phyloP scores from a whole-genome alignment of 2,329 filamentous ascomycete genomes.

The Clarireedia hainanense region DNA sequence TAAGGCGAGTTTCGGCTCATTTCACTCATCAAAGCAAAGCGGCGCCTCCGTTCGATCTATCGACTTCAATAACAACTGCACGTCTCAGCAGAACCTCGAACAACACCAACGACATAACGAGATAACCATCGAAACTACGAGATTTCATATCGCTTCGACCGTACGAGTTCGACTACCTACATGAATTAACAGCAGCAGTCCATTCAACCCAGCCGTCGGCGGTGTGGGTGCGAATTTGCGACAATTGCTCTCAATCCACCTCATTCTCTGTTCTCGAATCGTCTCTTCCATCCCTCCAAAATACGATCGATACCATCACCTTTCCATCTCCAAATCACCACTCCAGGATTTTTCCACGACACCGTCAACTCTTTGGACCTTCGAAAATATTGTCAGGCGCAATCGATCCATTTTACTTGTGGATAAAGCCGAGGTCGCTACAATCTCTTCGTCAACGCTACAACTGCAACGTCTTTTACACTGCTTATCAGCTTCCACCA shows the following conservation, averaged over 20 bases:
- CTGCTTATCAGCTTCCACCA: not conserved
- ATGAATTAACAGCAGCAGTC: slow-evolving; percentile 16
- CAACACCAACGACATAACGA: slow-evolving; percentile 19
- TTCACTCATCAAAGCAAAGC: not conserved
- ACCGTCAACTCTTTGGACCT: not conserved
- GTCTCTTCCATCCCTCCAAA: slow-evolving; percentile 3
- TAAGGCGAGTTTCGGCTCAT: not conserved
- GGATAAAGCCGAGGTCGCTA: not conserved
- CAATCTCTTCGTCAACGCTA: not conserved
- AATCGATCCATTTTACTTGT: slow-evolving; percentile 4
- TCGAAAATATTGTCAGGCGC: slow-evolving; percentile 2
- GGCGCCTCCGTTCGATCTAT: not conserved
- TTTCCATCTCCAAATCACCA: slow-evolving; percentile 7
- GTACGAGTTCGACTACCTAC: slow-evolving; percentile 5
- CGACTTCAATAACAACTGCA: not conserved
- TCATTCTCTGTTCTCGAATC: slow-evolving; percentile 10
- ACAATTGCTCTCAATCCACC: slow-evolving; percentile 11
- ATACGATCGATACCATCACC: not conserved
- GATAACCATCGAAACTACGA: slow-evolving; percentile 1
- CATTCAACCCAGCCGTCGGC: slow-evolving; percentile 16
- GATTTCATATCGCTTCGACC: slow-evolving; percentile 10
- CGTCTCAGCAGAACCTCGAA: not conserved
- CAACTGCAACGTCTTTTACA: not conserved
- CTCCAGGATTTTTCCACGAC: not conserved
- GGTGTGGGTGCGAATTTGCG: slow-evolving; percentile 15